phyloP scores from a whole-genome alignment of 768 basidiomycete species.

The Lactarius quietus region DNA sequence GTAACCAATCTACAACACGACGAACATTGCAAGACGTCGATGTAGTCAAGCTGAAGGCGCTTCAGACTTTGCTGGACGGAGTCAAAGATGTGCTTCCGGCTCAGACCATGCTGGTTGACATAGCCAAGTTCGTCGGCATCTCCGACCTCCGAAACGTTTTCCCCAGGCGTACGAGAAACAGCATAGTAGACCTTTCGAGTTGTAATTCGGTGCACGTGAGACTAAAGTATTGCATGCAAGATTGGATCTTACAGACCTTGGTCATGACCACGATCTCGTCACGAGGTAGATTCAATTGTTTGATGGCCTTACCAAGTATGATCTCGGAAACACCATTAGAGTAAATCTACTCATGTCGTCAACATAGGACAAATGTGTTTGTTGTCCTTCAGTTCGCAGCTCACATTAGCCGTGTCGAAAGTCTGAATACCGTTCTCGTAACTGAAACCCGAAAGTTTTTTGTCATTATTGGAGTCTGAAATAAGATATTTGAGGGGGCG shows the following conservation, averaged over 20 bases:
- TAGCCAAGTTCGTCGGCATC: conserved; percentile 30
- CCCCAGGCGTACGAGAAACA: neutral
- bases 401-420: conserved; percentile 38
- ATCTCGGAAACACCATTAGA: conserved; percentile 41
- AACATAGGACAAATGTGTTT: neutral
- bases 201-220: neutral
- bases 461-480: neutral
- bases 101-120: conserved; percentile 38
- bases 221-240: neutral
- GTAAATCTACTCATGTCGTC: conserved; percentile 28
- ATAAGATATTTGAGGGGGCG: conserved; percentile 14
- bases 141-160: conserved; percentile 15
- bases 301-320: conserved; percentile 48
- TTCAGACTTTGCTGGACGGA: conserved; percentile 53
- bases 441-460: conserved; percentile 21
- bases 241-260: conserved; percentile 33
- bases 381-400: neutral
- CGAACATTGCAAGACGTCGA: conserved; percentile 65
- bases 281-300: conserved; percentile 42
- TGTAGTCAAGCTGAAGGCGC: conserved; percentile 66
- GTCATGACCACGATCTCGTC: conserved; percentile 51
- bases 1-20: neutral
- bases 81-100: conserved; percentile 57
- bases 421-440: conserved; percentile 35
- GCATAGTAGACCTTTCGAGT: conserved; percentile 10